Conservation (phyloP, 2,329 filamentous ascomycete species). For the Coniochaeta ligniaria region DNA sequence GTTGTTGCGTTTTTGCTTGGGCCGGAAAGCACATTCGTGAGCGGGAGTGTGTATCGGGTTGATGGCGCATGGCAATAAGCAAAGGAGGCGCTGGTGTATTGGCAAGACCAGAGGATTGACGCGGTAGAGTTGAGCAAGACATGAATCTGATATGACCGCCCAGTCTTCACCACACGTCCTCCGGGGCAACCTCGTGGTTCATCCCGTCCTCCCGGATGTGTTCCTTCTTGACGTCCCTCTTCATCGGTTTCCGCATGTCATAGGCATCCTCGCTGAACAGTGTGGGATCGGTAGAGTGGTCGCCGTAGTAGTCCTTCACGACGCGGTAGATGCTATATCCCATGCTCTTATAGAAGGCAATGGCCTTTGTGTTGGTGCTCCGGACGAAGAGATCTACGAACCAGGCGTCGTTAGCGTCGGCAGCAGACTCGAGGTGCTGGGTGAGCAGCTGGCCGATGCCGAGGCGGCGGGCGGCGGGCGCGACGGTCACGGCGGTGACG, state of each 20-base stretch:
- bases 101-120: neutral
- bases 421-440: slow-evolving; percentile 71
- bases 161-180: slow-evolving; percentile 69
- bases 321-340: slow-evolving; percentile 87
- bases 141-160: neutral
- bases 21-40: slow-evolving; percentile 37
- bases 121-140: neutral
- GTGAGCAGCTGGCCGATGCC: slow-evolving; percentile 83
- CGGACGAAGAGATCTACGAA: slow-evolving; percentile 95
- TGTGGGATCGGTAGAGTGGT: slow-evolving; percentile 62
- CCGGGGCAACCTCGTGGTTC: slow-evolving; percentile 66
- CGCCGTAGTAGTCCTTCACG: slow-evolving; percentile 88
- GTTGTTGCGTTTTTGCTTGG: slow-evolving; percentile 41
- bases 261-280: slow-evolving; percentile 75
- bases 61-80: slow-evolving; percentile 35
- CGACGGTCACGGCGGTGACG: slow-evolving; percentile 91
- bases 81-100: neutral
- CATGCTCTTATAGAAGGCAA: slow-evolving; percentile 82
- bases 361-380: slow-evolving; percentile 79
- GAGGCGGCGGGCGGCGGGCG: slow-evolving; percentile 75
- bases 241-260: slow-evolving; percentile 92
- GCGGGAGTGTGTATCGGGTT: slow-evolving; percentile 36
- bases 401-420: slow-evolving; percentile 78
- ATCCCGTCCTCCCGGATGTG: slow-evolving; percentile 79
- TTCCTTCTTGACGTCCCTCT: slow-evolving; percentile 66